Percentiles rank a stretch among this genome's conserved stretches.
Conservation (phyloP, 306 rosid species). For the Trifolium repens region DNA sequence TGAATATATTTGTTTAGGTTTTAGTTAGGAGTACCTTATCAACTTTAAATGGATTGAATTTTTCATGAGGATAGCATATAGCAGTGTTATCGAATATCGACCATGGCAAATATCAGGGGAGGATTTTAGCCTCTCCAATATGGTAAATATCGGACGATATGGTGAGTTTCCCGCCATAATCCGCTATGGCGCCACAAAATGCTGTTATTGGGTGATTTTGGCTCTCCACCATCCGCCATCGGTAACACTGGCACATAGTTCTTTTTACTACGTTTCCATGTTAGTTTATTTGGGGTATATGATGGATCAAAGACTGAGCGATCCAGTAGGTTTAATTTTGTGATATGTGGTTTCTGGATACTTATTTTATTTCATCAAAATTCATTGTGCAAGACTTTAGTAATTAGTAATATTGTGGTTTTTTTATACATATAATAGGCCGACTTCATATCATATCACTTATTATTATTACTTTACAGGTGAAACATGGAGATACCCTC, state of each 20-base stretch:
- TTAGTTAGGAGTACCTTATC: background rate
- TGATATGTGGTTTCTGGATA: background rate
- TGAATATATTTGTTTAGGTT: background rate
- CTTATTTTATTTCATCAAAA: background rate
- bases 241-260: background rate
- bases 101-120: too few relatives aligned
- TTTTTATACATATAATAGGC: background rate
- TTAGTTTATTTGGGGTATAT: constrained; percentile 2
- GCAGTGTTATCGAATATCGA: too few relatives aligned
- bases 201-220: too few relatives aligned
- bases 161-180: too few relatives aligned
- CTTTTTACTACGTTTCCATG: background rate
- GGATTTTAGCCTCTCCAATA: too few relatives aligned
- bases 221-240: too few relatives aligned
- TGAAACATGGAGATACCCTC: constrained; percentile 67
- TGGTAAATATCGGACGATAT: too few relatives aligned
- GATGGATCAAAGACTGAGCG: background rate
- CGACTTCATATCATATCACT: constrained; percentile 1
- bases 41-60: background rate
- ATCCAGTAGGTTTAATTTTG: background rate
- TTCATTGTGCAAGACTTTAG: background rate
- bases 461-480: constrained; percentile 51
- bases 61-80: background rate
- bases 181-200: too few relatives aligned
- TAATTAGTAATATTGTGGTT: background rate